Conservation (phyloP, 2,329 filamentous ascomycete species). For the Fusarium subglutinans region DNA sequence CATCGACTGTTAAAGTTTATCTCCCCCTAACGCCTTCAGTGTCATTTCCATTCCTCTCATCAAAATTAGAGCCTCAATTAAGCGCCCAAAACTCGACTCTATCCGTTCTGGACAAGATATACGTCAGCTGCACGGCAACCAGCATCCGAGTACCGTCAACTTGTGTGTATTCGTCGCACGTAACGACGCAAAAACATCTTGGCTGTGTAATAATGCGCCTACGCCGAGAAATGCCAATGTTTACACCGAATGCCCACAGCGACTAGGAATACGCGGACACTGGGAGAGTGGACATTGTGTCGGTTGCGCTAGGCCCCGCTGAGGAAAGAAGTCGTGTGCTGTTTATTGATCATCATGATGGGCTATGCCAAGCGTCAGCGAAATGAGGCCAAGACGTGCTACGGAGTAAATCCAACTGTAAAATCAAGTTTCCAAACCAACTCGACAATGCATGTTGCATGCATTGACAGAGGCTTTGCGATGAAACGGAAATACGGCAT, state of each 20-base stretch:
- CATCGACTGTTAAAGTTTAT: neutral
- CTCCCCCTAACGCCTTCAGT: neutral
- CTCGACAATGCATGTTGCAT: neutral
- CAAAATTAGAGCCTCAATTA: neutral
- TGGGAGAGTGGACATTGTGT: conserved; percentile 2
- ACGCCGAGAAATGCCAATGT: conserved; percentile 24
- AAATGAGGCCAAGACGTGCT: conserved; percentile 31
- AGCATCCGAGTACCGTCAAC: neutral
- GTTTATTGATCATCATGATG: neutral
- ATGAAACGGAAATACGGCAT: neutral
- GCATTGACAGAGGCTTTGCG: neutral
- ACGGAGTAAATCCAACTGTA: neutral
- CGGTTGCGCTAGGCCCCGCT: conserved; percentile 19
- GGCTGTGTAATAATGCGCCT: conserved; percentile 16
- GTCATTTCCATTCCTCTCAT: neutral
- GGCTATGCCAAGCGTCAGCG: conserved; percentile 12
- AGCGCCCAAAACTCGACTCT: conserved; percentile 1
- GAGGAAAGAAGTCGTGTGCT: conserved; percentile 30
- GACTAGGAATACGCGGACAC: conserved; percentile 7
- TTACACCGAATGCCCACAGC: neutral
- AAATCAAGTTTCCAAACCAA: conserved; percentile 1
- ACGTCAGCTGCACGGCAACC: conserved; percentile 24
- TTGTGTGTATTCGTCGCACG: neutral
- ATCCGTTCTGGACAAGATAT: conserved; percentile 8
- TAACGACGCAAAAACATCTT: conserved; percentile 8